Evolutionary conservation across 108 stramenopile species (phyloP), one percentile per base, ranked within the genome.

Genomic region (Discostella pseudostelligera): DNA sequence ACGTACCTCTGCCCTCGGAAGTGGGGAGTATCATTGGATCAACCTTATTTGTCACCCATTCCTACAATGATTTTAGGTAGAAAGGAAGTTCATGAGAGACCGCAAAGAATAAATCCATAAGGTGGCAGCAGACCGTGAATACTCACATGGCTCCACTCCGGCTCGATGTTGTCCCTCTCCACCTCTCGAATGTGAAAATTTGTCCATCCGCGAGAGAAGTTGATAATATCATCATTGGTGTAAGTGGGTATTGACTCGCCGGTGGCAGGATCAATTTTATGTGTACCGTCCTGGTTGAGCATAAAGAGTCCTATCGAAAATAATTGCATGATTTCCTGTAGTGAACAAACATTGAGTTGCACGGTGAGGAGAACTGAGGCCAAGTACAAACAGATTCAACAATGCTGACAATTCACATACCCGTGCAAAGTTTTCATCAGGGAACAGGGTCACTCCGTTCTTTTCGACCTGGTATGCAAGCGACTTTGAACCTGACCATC

Each of bases 241-340:
- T 84, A 84, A 1, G 73, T 65, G 4, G 56, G 53, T 12, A 67
- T 37, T 25, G 59, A 46, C 21, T 74, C 39, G 0, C 80, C 80
- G 12, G 50, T 56, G 4, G 39, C 25, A 4, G 43, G 54, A 22
- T 82, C 67, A 21, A 68, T 45, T 10, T 46, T 47, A 39, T 49
- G 69, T 51, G 84, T 80, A 7, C 84, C 84, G 72, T 84, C 75
- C 20, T 28, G 37, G 42, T 84, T 69, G 9, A 84, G 51, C 57
- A 67, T 56, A 59, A 59, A 50, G n/a, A 84, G 62, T 8, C 49
- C 47, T 8, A 64, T 51, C 20, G 36, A 51, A 59, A 58, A 53
- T 37, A 51, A 29, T 51, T 57, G 67, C 85, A 89, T 84, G 28
- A 89, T 48, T 62, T 91, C 54, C 42, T 43, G 5, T 53, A 20